A percentile compares a stretch with the other conserved stretches of the same genome.
Evolutionary conservation across 495 filamentous ascomycete species (phyloP).

Genomic region (Hypoxylon crocopeplum): DNA sequence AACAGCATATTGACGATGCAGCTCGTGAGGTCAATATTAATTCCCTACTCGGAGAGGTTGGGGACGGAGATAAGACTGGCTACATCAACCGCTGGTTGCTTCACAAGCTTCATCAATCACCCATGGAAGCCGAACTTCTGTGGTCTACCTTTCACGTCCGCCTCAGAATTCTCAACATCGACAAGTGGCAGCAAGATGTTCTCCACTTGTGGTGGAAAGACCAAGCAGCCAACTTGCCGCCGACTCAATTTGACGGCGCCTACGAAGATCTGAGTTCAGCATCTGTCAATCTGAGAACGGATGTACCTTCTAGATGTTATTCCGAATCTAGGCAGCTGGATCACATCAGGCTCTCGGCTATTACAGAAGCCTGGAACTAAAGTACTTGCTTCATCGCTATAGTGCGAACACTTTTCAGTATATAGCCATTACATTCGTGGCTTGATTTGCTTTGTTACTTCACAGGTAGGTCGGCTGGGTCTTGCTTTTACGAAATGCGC

Average conservation of each 20-base stretch:
- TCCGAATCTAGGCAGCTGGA: constrained; percentile 31
- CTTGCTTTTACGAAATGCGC: constrained; percentile 5
- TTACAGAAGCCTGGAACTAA: constrained; percentile 21
- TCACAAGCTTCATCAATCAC: constrained; percentile 51
- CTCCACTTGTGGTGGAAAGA: constrained; percentile 52
- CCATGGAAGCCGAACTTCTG: constrained; percentile 52
- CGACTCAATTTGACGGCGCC: constrained; percentile 30
- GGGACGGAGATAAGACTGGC: constrained; percentile 44
- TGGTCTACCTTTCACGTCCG: constrained; percentile 44
- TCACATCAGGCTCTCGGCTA: constrained; percentile 17
- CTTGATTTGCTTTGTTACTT: constrained; percentile 18
- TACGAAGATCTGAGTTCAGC: constrained; percentile 32
- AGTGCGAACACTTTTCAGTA: constrained; percentile 5
- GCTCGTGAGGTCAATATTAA: constrained; percentile 40
- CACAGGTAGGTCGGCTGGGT: constrained; percentile 1
- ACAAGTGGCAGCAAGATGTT: constrained; percentile 56
- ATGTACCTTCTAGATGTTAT: constrained; percentile 24
- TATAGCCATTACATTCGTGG: constrained; percentile 9
- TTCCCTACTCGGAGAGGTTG: constrained; percentile 21
- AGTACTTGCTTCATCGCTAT: background rate
- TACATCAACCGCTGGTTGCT: constrained; percentile 58
- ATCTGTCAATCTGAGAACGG: constrained; percentile 26
- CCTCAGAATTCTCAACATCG: constrained; percentile 46
- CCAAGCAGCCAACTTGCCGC: constrained; percentile 36
- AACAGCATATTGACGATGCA: constrained; percentile 33